A percentile compares a stretch with the other conserved stretches of the same genome.
Evolutionary conservation across 768 basidiomycete species (phyloP).

Genomic region (Solioccasus polychromus): DNA sequence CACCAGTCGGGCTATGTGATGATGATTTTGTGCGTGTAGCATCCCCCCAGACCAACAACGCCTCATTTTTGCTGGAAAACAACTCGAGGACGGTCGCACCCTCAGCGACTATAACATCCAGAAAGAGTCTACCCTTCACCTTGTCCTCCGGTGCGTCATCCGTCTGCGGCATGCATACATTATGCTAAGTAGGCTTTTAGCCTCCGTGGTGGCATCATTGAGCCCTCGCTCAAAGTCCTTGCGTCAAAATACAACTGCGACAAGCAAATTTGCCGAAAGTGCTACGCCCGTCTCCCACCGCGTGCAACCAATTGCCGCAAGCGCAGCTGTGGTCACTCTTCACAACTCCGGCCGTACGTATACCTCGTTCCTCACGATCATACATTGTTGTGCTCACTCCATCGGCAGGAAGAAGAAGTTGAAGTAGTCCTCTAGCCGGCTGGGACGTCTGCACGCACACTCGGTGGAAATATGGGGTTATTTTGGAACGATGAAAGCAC

Average conservation of each 20-base stretch:
- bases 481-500: constrained; percentile 7
- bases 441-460: not conserved
- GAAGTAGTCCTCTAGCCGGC: constrained; percentile 57
- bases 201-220: constrained; percentile 80
- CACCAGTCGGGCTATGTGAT: not conserved
- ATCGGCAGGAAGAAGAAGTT: constrained; percentile 85
- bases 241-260: constrained; percentile 99
- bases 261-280: constrained; percentile 99
- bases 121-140: constrained; percentile 96
- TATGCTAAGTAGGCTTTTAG: constrained; percentile 7
- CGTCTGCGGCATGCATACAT: no score
- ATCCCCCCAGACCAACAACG: constrained; percentile 28
- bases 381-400: not conserved
- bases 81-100: constrained; percentile 96
- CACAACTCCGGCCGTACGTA: constrained; percentile 87
- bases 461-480: constrained; percentile 13
- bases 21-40: constrained; percentile 31
- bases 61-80: constrained; percentile 81
- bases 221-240: constrained; percentile 96
- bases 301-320: constrained; percentile 99
- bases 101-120: constrained; percentile 97
- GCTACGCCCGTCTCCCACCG: constrained; percentile 98
- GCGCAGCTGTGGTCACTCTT: constrained; percentile 86
- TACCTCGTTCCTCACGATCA: not conserved
- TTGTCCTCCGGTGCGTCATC: constrained; percentile 80